Base-by-base conservation (phyloP, 148 eudicot species). In the Camellia lanceoleosa region DNA sequence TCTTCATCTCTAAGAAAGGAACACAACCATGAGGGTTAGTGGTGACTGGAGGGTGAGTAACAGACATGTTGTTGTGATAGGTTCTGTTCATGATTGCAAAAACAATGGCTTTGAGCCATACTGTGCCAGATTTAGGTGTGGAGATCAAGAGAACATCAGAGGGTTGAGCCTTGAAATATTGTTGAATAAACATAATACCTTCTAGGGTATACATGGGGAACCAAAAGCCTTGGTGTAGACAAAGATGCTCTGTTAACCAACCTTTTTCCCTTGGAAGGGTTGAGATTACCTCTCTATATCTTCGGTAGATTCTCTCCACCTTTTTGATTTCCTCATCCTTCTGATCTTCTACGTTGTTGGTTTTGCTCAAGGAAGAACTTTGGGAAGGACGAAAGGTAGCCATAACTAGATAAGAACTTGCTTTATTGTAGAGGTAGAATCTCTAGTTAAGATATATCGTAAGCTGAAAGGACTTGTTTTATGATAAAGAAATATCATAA, bases 91-190 rank as follows among this genome's bases (percentile, higher is more conserved):
- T 54, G 44, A 54, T 51, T 49, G 83, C 58, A 75, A 74, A 73
- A 9, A 74, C 6, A 7, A 80, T 54, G 12, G 83, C 78, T 63
- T 75, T 75, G 44, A 80, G 64, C 83, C 83, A 74, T 41, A 78
- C 65, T 0, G 78, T 66, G 38, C 83, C 83, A 3, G 66, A 64
- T 72, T 80, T 80, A 3, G 58, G 51, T 1, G 9, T 5, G 3
- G 70, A 23, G 19, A 54, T 72, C 11, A 80, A 41, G 13, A 80
- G 11, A 69, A 78, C 19, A 38, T 78, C 80, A 18, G 46, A 2
- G 0, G 55, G 62, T 68, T 73, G 38, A 30, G 38, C 38, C 38
- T 30, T 30, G 38, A 30, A 30, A 30, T 1, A 30, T 30, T 30
- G 38, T n/a, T 80, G 74, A 15, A 47, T n/a, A 71, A 60, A 59